Evolutionary conservation across 257 asterid genomes (phyloP).

Genomic region (Solanum pinnatisectum): DNA sequence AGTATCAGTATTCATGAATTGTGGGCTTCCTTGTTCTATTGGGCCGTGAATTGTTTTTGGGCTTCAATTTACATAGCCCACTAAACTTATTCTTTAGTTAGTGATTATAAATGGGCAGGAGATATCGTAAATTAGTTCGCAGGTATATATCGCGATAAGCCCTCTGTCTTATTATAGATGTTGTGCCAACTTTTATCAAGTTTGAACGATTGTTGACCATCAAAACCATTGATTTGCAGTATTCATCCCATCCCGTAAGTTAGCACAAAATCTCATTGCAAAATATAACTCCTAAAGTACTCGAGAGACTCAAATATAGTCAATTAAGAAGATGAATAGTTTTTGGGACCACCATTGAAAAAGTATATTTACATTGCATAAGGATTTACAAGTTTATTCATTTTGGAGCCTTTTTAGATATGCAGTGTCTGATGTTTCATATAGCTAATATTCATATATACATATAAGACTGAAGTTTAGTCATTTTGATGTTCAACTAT

Average conservation of each 20-base stretch:
- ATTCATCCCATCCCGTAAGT: background rate
- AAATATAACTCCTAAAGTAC: background rate
- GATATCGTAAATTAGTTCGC: background rate
- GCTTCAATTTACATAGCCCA: background rate
- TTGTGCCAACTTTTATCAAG: background rate
- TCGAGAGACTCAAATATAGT: background rate
- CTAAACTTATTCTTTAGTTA: background rate
- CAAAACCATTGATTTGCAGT: background rate
- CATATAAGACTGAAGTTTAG: background rate
- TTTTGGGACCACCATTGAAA: background rate
- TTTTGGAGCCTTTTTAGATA: background rate
- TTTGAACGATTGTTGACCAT: background rate
- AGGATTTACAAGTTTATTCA: background rate
- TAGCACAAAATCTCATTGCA: background rate
- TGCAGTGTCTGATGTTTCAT: background rate
- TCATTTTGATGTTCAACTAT: background rate
- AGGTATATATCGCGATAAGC: background rate
- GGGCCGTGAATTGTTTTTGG: background rate
- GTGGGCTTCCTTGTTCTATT: background rate
- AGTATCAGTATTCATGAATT: background rate
- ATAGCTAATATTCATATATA: background rate
- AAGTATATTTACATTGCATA: background rate
- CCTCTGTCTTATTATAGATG: background rate
- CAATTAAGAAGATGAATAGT: background rate
- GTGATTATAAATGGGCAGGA: background rate